Percentiles rank a stretch among this genome's conserved stretches.
phyloP scores from a whole-genome alignment of 306 rosid species.

The Lathyrus sativus region DNA sequence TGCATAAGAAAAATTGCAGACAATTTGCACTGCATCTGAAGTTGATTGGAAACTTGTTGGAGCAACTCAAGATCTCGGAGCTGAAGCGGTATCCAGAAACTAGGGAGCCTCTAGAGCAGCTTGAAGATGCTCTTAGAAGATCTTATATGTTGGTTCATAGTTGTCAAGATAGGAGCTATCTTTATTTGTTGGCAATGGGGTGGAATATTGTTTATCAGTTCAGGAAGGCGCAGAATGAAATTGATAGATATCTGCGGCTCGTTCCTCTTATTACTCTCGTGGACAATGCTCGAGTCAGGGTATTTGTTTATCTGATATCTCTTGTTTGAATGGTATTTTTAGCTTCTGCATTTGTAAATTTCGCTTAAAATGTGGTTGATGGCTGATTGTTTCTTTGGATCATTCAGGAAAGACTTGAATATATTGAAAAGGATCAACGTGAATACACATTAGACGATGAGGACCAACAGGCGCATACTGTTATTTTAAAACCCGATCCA shows the following conservation, averaged over 20 bases:
- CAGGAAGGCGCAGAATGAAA: slow-evolving; percentile 95
- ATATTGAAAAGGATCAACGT: slow-evolving; percentile 84
- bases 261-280: slow-evolving; percentile 96
- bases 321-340: slow-evolving; percentile 14
- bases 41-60: slow-evolving; percentile 90
- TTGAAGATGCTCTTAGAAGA: slow-evolving; percentile 92
- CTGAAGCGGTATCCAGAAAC: slow-evolving; percentile 90
- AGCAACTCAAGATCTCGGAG: slow-evolving; percentile 96
- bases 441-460: slow-evolving; percentile 98
- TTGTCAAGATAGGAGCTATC: slow-evolving; percentile 90
- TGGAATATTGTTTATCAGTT: slow-evolving; percentile 98
- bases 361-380: slow-evolving; percentile 30
- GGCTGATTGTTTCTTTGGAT: slow-evolving; percentile 28
- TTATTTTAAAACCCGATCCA: slow-evolving; percentile 89
- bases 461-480: slow-evolving; percentile 79
- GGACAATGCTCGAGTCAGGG: slow-evolving; percentile 97
- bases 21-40: slow-evolving; percentile 88
- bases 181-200: slow-evolving; percentile 93
- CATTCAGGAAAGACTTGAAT: slow-evolving; percentile 86
- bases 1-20: slow-evolving; percentile 96
- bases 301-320: slow-evolving; percentile 37
- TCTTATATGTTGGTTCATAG: slow-evolving; percentile 82
- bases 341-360: slow-evolving; percentile 15
- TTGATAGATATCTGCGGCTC: slow-evolving; percentile 80
- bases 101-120: slow-evolving; percentile 93